Base-by-base conservation (phyloP, 352 stramenopile genomes). In the Pseudoperonospora humuli region DNA sequence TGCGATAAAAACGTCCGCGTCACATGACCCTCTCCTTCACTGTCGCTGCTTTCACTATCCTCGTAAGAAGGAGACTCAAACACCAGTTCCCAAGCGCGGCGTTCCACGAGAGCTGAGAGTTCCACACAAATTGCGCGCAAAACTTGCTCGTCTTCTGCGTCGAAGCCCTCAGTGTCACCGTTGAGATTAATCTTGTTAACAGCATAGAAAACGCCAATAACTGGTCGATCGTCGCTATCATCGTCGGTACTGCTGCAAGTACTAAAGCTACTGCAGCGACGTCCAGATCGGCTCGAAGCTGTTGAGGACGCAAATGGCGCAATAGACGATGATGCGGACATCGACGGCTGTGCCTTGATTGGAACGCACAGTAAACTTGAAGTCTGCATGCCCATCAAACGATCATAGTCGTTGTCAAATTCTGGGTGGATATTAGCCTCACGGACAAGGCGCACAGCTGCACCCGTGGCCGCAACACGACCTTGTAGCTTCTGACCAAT, bases 171-270 rank as follows among this genome's bases (percentile, higher is more conserved):
- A 4, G 55, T 49, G 15, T 65, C 67, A 14, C 37, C 42, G 6
- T 45, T 59, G 3, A 52, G 36, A 13, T 64, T 72, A 14, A 68
- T 48, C 34, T 91, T 91, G 60, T 91, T 90, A n/a, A 71, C 73
- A 0, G 74, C 78, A 51, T 93, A 88, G 18, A 91, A 80, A 1
- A 93, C 76, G 0, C 73, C 77, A 50, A 91, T 72, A 10, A 86
- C 64, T 0, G 54, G 58, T 4, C 58, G 54, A 37, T 72, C 61
- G n/a, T 74, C 64, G 4, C 54, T 50, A 11, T 67, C 58, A 0
- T 67, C 58, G 27, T 67, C 58, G 0, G 45, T 60, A 28, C 82
- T 93, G 52, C 84, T 88, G 36, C 75, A 73, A 5, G 58, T 64
- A 41, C 53, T 67, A 37, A 67, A 67, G 42, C 54, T 62, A 17